Conservation (phyloP, 768 basidiomycete genomes). For the Russula sp. region DNA sequence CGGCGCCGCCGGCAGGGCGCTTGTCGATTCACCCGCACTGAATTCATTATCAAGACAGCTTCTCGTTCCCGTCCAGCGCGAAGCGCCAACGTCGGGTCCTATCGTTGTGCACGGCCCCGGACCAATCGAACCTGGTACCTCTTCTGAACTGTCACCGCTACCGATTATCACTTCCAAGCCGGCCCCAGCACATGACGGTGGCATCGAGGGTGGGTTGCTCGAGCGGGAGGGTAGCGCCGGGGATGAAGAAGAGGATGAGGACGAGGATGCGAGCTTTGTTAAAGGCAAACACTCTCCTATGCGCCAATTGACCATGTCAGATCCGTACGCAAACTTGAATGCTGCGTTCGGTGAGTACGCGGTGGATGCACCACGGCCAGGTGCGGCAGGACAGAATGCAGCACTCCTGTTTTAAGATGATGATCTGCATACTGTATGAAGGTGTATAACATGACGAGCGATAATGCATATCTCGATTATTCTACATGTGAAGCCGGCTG, state of each 20-base stretch:
- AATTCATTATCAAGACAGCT: slow-evolving; percentile 76
- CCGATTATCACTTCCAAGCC: slow-evolving; percentile 31
- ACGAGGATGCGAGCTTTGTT: slow-evolving; percentile 34
- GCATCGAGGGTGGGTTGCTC: slow-evolving; percentile 31
- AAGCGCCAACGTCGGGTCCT: slow-evolving; percentile 44
- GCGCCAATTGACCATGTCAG: slow-evolving; percentile 35
- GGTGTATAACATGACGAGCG: not conserved
- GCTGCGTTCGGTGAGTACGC: slow-evolving; percentile 72
- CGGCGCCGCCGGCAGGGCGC: slow-evolving; percentile 76
- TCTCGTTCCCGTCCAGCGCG: slow-evolving; percentile 58
- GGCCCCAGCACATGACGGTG: slow-evolving; percentile 34
- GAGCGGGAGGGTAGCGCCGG: slow-evolving; percentile 30
- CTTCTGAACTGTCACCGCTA: slow-evolving; percentile 33
- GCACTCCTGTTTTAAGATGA: slow-evolving; percentile 61
- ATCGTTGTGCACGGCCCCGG: slow-evolving; percentile 63
- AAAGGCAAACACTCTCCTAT: slow-evolving; percentile 41
- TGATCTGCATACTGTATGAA: not conserved
- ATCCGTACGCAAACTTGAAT: slow-evolving; percentile 84
- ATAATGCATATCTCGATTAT: slow-evolving; percentile 8
- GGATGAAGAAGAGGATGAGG: slow-evolving; percentile 36
- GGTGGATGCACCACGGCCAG: slow-evolving; percentile 71
- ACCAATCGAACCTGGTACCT: slow-evolving; percentile 48
- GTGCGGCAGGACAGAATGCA: slow-evolving; percentile 46
- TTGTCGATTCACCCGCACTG: slow-evolving; percentile 85
- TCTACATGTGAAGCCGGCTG: not conserved